A percentile compares a stretch with the other conserved stretches of the same genome.
Evolutionary conservation across 2,329 filamentous ascomycete genomes (phyloP).

Genomic region (Ploettnerulaceae sp.): DNA sequence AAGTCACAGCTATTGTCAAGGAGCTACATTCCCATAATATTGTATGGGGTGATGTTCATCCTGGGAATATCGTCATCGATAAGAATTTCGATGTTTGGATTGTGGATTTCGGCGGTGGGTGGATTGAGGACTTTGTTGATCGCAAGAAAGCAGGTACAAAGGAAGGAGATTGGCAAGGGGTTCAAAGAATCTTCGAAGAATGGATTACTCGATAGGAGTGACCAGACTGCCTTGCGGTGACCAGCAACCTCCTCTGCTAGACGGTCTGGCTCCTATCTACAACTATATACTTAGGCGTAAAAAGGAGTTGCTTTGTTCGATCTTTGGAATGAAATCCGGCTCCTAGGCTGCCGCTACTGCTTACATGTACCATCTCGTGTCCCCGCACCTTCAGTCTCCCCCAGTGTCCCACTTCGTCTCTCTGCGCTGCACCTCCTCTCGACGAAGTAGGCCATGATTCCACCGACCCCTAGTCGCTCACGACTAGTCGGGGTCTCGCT

Average conservation of each 20-base stretch:
- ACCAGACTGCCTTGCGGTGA: conserved; percentile 8
- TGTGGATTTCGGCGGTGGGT: conserved; percentile 25
- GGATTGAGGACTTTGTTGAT: conserved; percentile 18
- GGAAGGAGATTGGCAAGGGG: conserved; percentile 17
- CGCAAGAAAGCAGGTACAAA: conserved; percentile 17
- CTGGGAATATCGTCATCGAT: conserved; percentile 24
- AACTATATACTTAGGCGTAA: conserved; percentile 12
- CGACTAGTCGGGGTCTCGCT: too few relatives aligned
- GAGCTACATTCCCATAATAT: conserved; percentile 19
- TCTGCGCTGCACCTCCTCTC: too few relatives aligned
- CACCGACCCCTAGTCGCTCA: too few relatives aligned
- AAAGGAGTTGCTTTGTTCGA: conserved; percentile 9
- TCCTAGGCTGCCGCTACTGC: background rate
- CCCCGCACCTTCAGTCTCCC: too few relatives aligned
- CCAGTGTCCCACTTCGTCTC: too few relatives aligned
- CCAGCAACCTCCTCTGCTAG: conserved; percentile 15
- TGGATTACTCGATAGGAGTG: conserved; percentile 12
- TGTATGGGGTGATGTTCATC: conserved; percentile 24
- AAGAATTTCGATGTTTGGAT: conserved; percentile 18
- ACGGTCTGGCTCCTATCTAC: conserved; percentile 16
- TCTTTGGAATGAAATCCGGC: background rate
- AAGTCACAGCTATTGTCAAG: conserved; percentile 15
- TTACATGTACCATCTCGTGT: too few relatives aligned
- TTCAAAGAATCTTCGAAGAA: conserved; percentile 15
- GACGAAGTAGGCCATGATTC: too few relatives aligned